Conservation (phyloP, 805 yeast genomes). For the Maudiozyma saulgeensis region DNA sequence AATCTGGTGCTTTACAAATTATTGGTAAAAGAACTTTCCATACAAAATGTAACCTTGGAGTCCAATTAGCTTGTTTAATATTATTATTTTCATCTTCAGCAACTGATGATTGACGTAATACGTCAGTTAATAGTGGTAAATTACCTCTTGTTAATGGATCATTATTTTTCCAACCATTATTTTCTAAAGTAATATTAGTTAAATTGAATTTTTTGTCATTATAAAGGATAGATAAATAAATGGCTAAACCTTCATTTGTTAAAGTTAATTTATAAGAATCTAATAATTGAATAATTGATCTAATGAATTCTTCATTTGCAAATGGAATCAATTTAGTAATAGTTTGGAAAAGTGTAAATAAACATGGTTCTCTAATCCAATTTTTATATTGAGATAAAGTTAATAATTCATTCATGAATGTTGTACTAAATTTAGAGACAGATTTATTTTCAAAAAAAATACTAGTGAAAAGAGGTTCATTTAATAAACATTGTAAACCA, state of each 20-base stretch:
- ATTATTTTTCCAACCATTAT: slow-evolving; percentile 50
- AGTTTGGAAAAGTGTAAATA: slow-evolving; percentile 58
- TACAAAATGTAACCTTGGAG: slow-evolving; percentile 63
- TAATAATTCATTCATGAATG: slow-evolving; percentile 40
- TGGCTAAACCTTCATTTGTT: slow-evolving; percentile 73
- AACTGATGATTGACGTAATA: slow-evolving; percentile 45
- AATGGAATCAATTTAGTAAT: slow-evolving; percentile 25
- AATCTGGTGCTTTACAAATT: slow-evolving; percentile 29
- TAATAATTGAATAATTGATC: slow-evolving; percentile 34
- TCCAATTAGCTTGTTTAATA: slow-evolving; percentile 61
- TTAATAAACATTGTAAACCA: slow-evolving; percentile 68
- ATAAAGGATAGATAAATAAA: slow-evolving; percentile 37
- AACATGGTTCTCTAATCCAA: slow-evolving; percentile 80
- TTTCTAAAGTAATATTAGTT: slow-evolving; percentile 10
- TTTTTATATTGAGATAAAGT: slow-evolving; percentile 56
- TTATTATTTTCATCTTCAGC: slow-evolving; percentile 23
- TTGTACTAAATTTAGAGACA: slow-evolving; percentile 25
- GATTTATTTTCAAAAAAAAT: slow-evolving; percentile 22
- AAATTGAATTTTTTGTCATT: slow-evolving; percentile 1
- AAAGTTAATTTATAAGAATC: slow-evolving; percentile 47
- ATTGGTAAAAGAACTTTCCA: slow-evolving; percentile 51
- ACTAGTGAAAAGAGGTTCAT: slow-evolving; percentile 34
- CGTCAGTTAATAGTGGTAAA: slow-evolving; percentile 48
- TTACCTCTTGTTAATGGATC: slow-evolving; percentile 73
- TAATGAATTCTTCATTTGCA: slow-evolving; percentile 12